Evolutionary conservation across 441 rosid genomes (phyloP), one percentile per base, ranked within the genome.

Genomic region (Geranium incanum): DNA sequence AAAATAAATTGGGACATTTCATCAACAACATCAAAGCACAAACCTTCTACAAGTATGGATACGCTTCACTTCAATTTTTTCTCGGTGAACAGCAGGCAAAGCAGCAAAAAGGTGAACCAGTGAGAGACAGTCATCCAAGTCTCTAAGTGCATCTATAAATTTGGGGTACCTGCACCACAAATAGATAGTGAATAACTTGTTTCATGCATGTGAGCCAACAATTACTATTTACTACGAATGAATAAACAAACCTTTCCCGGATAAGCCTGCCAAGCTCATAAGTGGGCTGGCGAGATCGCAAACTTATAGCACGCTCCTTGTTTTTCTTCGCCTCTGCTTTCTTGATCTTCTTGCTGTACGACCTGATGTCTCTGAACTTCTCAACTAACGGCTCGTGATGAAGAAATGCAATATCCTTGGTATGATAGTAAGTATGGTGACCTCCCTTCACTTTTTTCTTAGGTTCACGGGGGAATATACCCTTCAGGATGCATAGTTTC

Each of bases 81-180:
- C 79, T 84, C 91, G 88, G 77, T 94, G 90, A 66, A 83, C 76
- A 37, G 93, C 97, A 75, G 97, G 96, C 68, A 94, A 82, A 39
- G 85, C 91, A 6, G 97, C 97, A 82, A 94, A 94, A 52, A 92
- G 97, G 79, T 90, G 95, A 71, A 94, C 94, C 96, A 88, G 82
- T 0, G 97, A 85, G 43, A 94, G 93, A 78, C 97, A 88, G 68
- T 92, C 99, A 79, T 92, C 99, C 87, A 94, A 86, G 81, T 94
- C 99, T 59, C 99, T 86, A 6, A 94, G 87, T 3, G 97, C 96
- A 80, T 92, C 97, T 70, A 89, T 74, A 72, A 92, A 90, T 2
- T 87, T 86, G 0, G 99, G 97, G 80, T 90, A 90, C 89, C 99
- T 94, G 71, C 39, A 85, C 37, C 62, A 74, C 33, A 69, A 74